Evolutionary conservation across 768 basidiomycete genomes (phyloP).

Genomic region (Lentinula detonsa): DNA sequence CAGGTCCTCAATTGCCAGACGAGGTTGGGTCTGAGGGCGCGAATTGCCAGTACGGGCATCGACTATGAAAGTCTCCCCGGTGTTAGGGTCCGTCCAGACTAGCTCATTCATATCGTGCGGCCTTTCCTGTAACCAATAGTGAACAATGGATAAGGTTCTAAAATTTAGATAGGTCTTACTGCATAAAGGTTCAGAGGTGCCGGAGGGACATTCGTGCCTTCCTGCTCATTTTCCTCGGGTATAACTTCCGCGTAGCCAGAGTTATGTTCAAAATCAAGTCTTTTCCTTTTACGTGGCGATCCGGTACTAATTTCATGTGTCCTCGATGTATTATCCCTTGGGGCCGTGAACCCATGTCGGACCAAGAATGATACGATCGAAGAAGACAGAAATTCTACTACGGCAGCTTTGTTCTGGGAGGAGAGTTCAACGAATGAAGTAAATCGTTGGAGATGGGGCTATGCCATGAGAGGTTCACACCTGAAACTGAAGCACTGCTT

Average conservation of each 20-base stretch:
- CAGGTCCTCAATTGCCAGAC: slow-evolving; percentile 53
- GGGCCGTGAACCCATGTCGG: slow-evolving; percentile 49
- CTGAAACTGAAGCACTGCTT: slow-evolving; percentile 59
- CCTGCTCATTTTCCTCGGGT: slow-evolving; percentile 1
- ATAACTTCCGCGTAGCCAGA: slow-evolving; percentile 27
- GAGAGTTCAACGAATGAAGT: background rate
- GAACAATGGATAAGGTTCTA: background rate
- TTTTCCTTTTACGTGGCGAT: slow-evolving; percentile 49
- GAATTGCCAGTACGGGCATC: slow-evolving; percentile 72
- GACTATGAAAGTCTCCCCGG: slow-evolving; percentile 52
- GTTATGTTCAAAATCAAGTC: slow-evolving; percentile 27
- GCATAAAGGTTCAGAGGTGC: slow-evolving; percentile 2
- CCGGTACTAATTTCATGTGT: slow-evolving; percentile 16
- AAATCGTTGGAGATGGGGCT: background rate
- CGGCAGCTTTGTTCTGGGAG: slow-evolving; percentile 50
- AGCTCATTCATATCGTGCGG: slow-evolving; percentile 27
- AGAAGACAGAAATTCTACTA: slow-evolving; percentile 50
- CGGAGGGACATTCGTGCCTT: background rate
- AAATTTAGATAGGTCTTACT: background rate
- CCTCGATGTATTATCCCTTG: background rate
- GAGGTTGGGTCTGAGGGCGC: slow-evolving; percentile 23
- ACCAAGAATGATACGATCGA: slow-evolving; percentile 58
- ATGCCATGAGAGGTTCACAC: slow-evolving; percentile 30
- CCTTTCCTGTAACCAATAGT: background rate
- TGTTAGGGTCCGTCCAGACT: slow-evolving; percentile 60